Conservation (phyloP, 306 rosid genomes). For the Vicia villosa region DNA sequence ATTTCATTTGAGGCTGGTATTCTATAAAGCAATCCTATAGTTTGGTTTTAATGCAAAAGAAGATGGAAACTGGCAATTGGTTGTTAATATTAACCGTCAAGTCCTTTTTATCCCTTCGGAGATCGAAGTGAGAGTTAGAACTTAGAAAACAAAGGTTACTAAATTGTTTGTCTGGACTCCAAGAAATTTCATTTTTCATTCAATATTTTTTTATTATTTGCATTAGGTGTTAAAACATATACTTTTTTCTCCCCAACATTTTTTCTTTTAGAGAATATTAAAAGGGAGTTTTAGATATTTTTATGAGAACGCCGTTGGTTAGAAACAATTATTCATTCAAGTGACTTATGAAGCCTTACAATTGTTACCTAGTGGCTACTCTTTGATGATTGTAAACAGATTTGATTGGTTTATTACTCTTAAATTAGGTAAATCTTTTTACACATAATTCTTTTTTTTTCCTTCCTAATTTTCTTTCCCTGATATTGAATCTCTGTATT, state of each 20-base stretch:
- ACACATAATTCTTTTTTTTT: not conserved
- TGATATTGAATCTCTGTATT: not conserved
- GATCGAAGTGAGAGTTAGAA: conserved; percentile 12
- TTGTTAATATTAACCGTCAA: not conserved
- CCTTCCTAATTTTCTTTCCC: not conserved
- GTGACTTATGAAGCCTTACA: not conserved
- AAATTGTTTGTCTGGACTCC: conserved; percentile 9
- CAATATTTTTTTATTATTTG: not conserved
- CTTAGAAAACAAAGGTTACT: conserved; percentile 4
- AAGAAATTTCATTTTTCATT: conserved; percentile 19
- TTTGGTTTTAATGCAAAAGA: conserved; percentile 25
- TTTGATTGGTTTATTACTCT: conserved; percentile 7
- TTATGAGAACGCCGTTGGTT: not conserved
- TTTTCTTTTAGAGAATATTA: not conserved
- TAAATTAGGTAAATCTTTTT: not conserved
- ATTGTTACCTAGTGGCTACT: not conserved
- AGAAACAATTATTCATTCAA: not conserved
- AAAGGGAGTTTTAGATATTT: not conserved
- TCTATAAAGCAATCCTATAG: conserved; percentile 11
- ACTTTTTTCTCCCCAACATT: too few relatives aligned
- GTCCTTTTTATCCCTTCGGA: conserved; percentile 2
- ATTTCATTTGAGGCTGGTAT: conserved; percentile 16
- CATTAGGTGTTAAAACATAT: not conserved
- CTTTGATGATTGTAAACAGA: not conserved
- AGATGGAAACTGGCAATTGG: conserved; percentile 8